A percentile compares a stretch with the other conserved stretches of the same genome.
These are phyloP conservation scores for Puccinia novopanici DNA, from an alignment of 1,284 basidiomycete species.

Conservation along the genomic window DNA sequence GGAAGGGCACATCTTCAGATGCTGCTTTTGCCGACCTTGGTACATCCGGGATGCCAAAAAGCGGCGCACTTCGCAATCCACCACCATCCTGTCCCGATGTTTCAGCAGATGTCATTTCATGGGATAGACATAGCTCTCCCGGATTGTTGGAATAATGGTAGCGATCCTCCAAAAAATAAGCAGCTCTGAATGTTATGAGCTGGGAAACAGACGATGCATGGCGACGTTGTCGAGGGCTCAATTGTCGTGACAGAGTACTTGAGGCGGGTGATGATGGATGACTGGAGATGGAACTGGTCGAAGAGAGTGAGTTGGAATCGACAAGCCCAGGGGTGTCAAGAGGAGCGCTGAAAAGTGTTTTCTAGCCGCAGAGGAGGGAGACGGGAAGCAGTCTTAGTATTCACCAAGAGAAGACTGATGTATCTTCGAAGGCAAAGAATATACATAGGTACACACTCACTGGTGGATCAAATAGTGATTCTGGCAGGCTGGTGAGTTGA, in stretches of 20 bases:
- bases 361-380: background rate
- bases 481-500: conserved; percentile 6
- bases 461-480: conserved; percentile 24
- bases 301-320: background rate
- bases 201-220: background rate
- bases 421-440: no score
- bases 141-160: background rate
- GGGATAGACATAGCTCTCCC: background rate
- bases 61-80: background rate
- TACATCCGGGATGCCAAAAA: background rate
- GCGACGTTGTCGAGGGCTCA: conserved; percentile 4
- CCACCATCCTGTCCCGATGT: background rate
- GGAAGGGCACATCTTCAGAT: background rate
- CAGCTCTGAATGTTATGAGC: background rate
- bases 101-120: conserved; percentile 1
- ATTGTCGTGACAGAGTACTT: background rate
- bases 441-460: background rate
- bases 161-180: conserved; percentile 7
- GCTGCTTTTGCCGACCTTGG: background rate
- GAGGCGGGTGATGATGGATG: conserved; percentile 23
- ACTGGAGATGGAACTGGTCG: conserved; percentile 4
- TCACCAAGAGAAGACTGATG: background rate
- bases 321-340: background rate
- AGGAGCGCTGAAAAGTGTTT: background rate
- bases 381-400: background rate